These are phyloP conservation scores for Suillus occidentalis DNA, from an alignment of 768 basidiomycete genomes.

Conservation along the genomic window DNA sequence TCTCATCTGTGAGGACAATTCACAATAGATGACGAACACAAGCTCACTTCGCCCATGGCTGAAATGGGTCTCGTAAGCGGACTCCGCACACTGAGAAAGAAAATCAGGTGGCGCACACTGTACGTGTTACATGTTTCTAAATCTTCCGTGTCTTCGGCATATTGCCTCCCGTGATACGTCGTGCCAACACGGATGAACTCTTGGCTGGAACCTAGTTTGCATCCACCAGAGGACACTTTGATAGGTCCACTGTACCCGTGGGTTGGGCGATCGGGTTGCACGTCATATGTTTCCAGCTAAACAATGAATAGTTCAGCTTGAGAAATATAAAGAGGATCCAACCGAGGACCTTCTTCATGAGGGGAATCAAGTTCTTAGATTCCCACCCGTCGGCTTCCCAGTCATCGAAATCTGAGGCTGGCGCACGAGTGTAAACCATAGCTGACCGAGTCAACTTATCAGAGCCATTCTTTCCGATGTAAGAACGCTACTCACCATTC, in stretches of 20 bases:
- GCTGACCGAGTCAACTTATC: conserved; percentile 8
- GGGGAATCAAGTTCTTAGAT: conserved; percentile 24
- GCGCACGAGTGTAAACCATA: conserved; percentile 22
- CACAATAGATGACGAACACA: neutral
- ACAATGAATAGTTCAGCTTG: neutral
- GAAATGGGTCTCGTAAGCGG: neutral
- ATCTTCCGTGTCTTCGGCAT: conserved; percentile 48
- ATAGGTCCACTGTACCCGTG: conserved; percentile 26
- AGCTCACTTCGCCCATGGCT: conserved; percentile 23
- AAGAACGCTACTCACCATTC: conserved; percentile 18
- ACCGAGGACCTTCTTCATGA: conserved; percentile 23
- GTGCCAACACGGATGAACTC: conserved; percentile 49
- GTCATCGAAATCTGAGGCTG: conserved; percentile 30
- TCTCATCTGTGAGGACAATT: neutral
- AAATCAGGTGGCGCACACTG: conserved; percentile 15
- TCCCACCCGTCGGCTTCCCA: conserved; percentile 30
- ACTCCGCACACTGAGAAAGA: neutral
- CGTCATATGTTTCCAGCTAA: conserved; percentile 24
- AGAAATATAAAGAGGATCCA: neutral
- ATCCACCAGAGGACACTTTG: conserved; percentile 26
- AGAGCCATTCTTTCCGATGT: neutral
- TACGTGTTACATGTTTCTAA: conserved; percentile 34
- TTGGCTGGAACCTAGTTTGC: conserved; percentile 24
- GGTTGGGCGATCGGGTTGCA: conserved; percentile 14
- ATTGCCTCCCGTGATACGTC: conserved; percentile 46